A percentile compares a stretch with the other conserved stretches of the same genome.
phyloP scores from a whole-genome alignment of 192 early-diverging fungal species.

The Backusella psychrophila region DNA sequence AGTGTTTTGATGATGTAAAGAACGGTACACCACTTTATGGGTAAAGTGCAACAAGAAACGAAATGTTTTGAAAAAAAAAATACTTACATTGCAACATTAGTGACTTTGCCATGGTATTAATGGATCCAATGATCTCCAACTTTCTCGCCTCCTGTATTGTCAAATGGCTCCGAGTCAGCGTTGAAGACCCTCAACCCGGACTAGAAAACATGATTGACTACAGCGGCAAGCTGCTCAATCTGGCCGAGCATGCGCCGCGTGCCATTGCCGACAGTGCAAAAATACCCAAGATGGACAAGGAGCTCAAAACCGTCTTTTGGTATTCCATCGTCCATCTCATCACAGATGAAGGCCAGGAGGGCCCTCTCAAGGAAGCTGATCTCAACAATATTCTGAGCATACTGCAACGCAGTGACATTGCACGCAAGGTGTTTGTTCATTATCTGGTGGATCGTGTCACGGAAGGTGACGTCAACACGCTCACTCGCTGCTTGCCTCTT shows the following conservation, averaged over 20 bases:
- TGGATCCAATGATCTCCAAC: conserved; percentile 51
- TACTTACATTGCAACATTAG: conserved; percentile 16
- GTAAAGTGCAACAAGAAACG: conserved; percentile 26
- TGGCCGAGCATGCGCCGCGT: conserved; percentile 47
- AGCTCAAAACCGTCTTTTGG: conserved; percentile 41
- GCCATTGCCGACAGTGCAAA: conserved; percentile 40
- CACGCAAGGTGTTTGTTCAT: conserved; percentile 50
- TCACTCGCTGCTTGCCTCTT: conserved; percentile 35
- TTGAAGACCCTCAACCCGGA: conserved; percentile 21
- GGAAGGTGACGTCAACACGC: conserved; percentile 37
- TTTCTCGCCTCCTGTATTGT: conserved; percentile 50
- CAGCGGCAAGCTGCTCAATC: conserved; percentile 50
- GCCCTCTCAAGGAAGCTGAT: conserved; percentile 23
- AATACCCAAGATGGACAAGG: conserved; percentile 50
- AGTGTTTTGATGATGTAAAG: conserved; percentile 50
- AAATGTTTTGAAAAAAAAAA: too few relatives aligned
- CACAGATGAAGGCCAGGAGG: conserved; percentile 20
- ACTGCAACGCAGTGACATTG: conserved; percentile 42
- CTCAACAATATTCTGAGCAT: conserved; percentile 25
- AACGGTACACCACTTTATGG: conserved; percentile 50
- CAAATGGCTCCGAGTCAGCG: conserved; percentile 30
- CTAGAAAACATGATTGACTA: conserved; percentile 37
- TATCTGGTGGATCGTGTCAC: conserved; percentile 42
- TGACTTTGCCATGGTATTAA: conserved; percentile 58
- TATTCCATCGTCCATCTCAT: conserved; percentile 25